Evolutionary conservation across 306 rosid species (phyloP).

Genomic region (Ammopiptanthus mongolicus): DNA sequence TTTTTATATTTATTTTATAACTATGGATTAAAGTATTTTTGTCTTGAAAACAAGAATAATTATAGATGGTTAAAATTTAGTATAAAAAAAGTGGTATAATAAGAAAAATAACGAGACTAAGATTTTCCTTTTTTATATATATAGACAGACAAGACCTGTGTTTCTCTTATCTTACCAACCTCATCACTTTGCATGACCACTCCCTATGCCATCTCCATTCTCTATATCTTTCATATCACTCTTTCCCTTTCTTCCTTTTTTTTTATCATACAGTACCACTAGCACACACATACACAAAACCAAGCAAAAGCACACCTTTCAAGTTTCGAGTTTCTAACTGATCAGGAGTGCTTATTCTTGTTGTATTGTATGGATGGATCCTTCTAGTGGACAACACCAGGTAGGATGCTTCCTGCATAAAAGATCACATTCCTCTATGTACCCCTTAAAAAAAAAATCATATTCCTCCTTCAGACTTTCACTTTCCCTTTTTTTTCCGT

Average conservation of each 20-base stretch:
- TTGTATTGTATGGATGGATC: constrained; percentile 52
- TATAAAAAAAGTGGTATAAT: no score
- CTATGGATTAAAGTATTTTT: no score
- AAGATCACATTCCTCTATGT: neutral
- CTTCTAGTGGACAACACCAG: constrained; percentile 56
- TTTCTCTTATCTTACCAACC: constrained; percentile 21
- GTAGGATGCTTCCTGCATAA: constrained; percentile 19
- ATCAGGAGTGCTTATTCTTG: neutral
- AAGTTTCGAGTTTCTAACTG: neutral
- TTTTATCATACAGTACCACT: no score
- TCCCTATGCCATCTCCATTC: neutral
- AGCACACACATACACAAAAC: neutral
- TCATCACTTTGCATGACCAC: constrained; percentile 35
- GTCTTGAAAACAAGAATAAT: no score
- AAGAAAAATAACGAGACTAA: no score
- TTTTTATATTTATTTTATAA: no score
- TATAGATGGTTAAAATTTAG: no score
- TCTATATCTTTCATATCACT: neutral
- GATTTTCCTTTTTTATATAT: neutral
- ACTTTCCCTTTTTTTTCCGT: neutral
- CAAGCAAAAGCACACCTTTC: neutral
- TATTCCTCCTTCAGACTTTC: no score
- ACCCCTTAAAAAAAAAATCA: no score
- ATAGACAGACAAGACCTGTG: neutral
- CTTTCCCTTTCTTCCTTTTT: neutral